A percentile compares a stretch with the other conserved stretches of the same genome.
Evolutionary conservation across 2,329 filamentous ascomycete species (phyloP).

Genomic region (Colletotrichum cordylinicola): DNA sequence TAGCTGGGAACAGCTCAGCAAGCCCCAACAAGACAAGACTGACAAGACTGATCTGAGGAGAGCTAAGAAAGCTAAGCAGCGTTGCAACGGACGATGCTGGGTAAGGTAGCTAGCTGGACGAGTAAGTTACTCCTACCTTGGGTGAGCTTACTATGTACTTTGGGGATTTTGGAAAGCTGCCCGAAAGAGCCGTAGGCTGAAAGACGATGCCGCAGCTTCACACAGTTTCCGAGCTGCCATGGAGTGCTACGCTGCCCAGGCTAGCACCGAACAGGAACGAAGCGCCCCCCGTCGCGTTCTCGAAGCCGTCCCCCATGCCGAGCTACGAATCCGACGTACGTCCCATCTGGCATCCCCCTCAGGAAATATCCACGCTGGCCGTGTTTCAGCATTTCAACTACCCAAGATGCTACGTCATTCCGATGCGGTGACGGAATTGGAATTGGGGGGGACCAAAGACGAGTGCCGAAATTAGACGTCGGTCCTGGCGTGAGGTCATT

Average conservation of each 20-base stretch:
- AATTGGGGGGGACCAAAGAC: not conserved
- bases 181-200: slow-evolving; percentile 56
- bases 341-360: not conserved
- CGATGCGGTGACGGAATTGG: not conserved
- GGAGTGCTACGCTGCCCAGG: not conserved
- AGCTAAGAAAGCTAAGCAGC: slow-evolving; percentile 3
- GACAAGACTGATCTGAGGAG: not conserved
- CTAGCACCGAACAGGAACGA: not conserved
- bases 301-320: not conserved
- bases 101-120: not conserved
- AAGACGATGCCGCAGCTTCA: slow-evolving; percentile 23
- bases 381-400: not conserved
- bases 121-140: not conserved
- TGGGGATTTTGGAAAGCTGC: slow-evolving; percentile 39
- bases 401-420: not conserved
- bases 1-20: not conserved
- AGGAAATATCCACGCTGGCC: not conserved
- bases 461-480: not conserved
- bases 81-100: slow-evolving; percentile 8
- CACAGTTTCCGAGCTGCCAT: not conserved
- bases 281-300: not conserved
- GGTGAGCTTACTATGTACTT: not conserved
- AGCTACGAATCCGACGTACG: not conserved
- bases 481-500: not conserved
- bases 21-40: not conserved